Conservation (phyloP, 2,329 filamentous ascomycete species). For the Chaetomiaceae sp. region DNA sequence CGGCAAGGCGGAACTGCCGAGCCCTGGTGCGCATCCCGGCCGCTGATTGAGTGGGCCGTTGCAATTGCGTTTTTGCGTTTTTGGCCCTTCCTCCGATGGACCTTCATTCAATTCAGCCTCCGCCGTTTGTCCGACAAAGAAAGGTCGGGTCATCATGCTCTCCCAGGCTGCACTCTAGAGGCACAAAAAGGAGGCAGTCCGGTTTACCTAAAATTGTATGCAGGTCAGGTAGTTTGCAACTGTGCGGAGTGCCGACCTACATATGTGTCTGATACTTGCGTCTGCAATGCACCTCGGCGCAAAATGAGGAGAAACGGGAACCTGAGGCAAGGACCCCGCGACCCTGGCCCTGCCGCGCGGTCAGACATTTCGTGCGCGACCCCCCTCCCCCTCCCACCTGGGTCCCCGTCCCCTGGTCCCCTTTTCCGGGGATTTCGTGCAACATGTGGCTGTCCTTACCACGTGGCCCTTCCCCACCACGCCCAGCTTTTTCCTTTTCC, state of each 20-base stretch:
- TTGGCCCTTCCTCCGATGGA: neutral
- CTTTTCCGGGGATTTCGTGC: neutral
- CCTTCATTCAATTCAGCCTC: neutral
- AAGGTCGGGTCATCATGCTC: too few species aligned
- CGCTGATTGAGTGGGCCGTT: neutral
- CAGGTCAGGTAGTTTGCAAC: too few species aligned
- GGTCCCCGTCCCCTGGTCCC: too few species aligned
- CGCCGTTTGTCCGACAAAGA: too few species aligned
- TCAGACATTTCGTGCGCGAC: constrained; percentile 16
- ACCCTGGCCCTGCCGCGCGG: neutral
- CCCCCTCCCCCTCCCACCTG: too few species aligned
- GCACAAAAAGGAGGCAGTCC: neutral
- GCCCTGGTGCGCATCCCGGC: neutral
- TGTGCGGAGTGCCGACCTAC: too few species aligned
- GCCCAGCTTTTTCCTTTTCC: neutral
- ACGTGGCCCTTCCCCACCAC: constrained; percentile 11
- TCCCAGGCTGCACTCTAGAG: too few species aligned
- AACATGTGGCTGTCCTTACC: constrained; percentile 13
- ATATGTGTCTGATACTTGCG: too few species aligned
- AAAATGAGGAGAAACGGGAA: neutral
- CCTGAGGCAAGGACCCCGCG: neutral
- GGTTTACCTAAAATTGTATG: neutral
- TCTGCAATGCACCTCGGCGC: neutral
- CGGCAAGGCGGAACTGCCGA: neutral
- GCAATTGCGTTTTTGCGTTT: neutral